A percentile compares a stretch with the other conserved stretches of the same genome.
phyloP scores from a whole-genome alignment of 2,329 filamentous ascomycete species.

The Fonsecaea nubica region DNA sequence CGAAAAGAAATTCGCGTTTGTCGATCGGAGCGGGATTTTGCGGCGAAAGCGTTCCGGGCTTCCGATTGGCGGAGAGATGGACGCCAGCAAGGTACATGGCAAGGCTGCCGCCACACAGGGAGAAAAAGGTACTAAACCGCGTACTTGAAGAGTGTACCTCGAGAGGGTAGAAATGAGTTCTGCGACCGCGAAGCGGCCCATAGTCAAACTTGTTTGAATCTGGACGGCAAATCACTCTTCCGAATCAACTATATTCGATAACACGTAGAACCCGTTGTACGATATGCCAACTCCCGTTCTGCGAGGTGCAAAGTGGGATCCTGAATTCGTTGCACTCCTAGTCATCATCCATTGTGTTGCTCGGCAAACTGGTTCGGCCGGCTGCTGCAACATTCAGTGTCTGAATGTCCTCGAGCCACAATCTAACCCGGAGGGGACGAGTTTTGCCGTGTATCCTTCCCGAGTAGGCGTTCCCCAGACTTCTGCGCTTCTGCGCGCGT shows the following conservation, averaged over 20 bases:
- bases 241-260: background rate
- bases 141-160: background rate
- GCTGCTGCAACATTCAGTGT: background rate
- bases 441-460: background rate
- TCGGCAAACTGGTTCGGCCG: background rate
- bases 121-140: background rate
- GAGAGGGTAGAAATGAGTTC: background rate
- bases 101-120: background rate
- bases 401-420: background rate
- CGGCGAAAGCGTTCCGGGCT: conserved; percentile 8
- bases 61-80: conserved; percentile 23
- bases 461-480: background rate
- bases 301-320: background rate
- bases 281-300: background rate
- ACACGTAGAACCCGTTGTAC: background rate
- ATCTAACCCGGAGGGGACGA: background rate
- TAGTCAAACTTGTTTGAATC: background rate
- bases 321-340: background rate
- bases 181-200: background rate
- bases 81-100: background rate
- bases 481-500: background rate
- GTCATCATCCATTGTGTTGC: background rate
- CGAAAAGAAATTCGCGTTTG: conserved; percentile 1
- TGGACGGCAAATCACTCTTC: background rate
- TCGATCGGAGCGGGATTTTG: conserved; percentile 23